Conservation (phyloP, 352 stramenopile species). For the Phytophthora syringae region DNA sequence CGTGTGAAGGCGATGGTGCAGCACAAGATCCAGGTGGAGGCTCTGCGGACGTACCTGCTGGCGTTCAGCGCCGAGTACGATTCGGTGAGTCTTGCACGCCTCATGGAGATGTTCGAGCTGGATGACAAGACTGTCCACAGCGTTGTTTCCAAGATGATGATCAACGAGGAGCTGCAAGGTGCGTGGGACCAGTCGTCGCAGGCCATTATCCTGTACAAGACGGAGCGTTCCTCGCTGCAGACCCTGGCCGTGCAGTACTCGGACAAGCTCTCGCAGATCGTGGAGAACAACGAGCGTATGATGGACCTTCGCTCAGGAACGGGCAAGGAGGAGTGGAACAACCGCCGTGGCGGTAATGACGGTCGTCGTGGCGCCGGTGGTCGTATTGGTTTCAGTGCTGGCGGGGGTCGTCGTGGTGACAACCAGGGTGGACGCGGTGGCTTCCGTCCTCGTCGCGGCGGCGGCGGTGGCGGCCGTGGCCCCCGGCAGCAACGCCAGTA, state of each 20-base stretch:
- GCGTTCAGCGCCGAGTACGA: conserved; percentile 97
- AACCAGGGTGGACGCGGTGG: conserved; percentile 60
- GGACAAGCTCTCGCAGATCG: conserved; percentile 91
- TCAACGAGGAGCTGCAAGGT: conserved; percentile 97
- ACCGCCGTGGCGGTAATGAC: conserved; percentile 50
- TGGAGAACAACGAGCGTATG: conserved; percentile 92
- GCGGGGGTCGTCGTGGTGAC: conserved; percentile 48
- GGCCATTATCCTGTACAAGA: conserved; percentile 96
- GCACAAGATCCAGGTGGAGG: conserved; percentile 96
- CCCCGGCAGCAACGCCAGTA: conserved; percentile 53
- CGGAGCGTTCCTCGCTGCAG: conserved; percentile 95
- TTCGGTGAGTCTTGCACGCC: conserved; percentile 92
- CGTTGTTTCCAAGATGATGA: conserved; percentile 99
- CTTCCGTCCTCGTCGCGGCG: conserved; percentile 49
- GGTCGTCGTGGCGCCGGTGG: conserved; percentile 46
- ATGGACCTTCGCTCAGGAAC: conserved; percentile 82
- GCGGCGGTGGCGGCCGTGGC: conserved; percentile 42
- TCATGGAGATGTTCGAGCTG: conserved; percentile 98
- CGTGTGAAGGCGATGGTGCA: conserved; percentile 92
- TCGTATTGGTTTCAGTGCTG: conserved; percentile 44
- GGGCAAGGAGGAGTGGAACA: conserved; percentile 73
- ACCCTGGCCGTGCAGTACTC: conserved; percentile 96
- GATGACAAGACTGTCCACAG: conserved; percentile 96
- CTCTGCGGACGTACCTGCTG: conserved; percentile 96
- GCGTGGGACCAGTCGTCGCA: conserved; percentile 98